These are phyloP conservation scores for Takashimella tepidaria DNA, from an alignment of 1,284 basidiomycete species.

Conservation along the genomic window DNA sequence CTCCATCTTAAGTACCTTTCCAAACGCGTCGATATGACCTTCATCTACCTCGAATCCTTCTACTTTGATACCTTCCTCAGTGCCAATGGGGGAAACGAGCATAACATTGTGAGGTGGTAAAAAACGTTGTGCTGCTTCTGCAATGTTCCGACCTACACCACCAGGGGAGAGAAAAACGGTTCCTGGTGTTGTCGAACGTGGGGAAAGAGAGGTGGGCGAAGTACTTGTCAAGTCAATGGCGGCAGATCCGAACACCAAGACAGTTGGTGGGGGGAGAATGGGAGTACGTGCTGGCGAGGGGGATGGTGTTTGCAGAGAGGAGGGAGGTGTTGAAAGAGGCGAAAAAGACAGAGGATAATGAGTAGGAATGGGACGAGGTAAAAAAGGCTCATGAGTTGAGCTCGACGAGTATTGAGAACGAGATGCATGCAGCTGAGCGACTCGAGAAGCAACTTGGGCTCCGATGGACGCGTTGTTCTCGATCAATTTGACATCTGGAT, in stretches of 20 bases:
- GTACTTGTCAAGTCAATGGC: slow-evolving; percentile 78
- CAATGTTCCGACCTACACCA: slow-evolving; percentile 90
- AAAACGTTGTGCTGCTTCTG: slow-evolving; percentile 64
- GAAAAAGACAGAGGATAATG: no score
- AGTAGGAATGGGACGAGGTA: not conserved
- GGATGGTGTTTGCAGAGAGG: not conserved
- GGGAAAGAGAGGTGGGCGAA: slow-evolving; percentile 34
- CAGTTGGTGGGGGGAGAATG: slow-evolving; percentile 28
- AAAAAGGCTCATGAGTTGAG: not conserved
- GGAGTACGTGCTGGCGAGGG: not conserved
- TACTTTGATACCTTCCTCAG: not conserved
- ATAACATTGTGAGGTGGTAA: slow-evolving; percentile 30
- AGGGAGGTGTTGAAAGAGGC: not conserved
- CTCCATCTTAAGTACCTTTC: slow-evolving; percentile 58
- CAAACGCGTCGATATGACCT: slow-evolving; percentile 64
- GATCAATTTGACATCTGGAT: slow-evolving; percentile 83
- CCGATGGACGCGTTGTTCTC: slow-evolving; percentile 88
- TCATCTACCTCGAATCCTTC: not conserved
- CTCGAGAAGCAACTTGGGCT: slow-evolving; percentile 73
- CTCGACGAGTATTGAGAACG: slow-evolving; percentile 15
- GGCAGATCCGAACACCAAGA: slow-evolving; percentile 73
- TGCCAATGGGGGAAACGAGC: slow-evolving; percentile 49
- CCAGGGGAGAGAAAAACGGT: slow-evolving; percentile 68
- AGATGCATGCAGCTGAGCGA: slow-evolving; percentile 56
- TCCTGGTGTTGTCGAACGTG: slow-evolving; percentile 74